These are phyloP conservation scores for Apophysomyces trapeziformis DNA, from an alignment of 371 early-diverging fungal species.

Conservation along the genomic window DNA sequence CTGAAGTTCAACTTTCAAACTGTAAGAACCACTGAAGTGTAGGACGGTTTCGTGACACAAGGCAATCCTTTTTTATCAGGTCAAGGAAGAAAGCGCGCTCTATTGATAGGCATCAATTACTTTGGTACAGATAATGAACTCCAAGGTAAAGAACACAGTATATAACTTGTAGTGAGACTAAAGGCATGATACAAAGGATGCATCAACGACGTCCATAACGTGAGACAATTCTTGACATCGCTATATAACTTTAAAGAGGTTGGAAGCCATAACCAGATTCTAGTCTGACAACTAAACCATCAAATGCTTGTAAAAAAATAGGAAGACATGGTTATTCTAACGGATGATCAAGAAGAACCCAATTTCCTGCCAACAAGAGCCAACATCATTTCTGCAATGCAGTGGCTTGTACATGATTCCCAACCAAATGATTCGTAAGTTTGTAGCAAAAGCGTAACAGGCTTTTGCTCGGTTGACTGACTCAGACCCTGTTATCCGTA, in stretches of 20 bases:
- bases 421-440: constrained; percentile 76
- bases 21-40: constrained; percentile 38
- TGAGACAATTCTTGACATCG: constrained; percentile 69
- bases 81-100: constrained; percentile 72
- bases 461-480: neutral
- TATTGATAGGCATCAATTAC: constrained; percentile 91
- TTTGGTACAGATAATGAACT: constrained; percentile 66
- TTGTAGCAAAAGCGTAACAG: neutral
- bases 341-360: constrained; percentile 78
- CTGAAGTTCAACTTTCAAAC: constrained; percentile 66
- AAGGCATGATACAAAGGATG: constrained; percentile 58
- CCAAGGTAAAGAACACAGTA: constrained; percentile 36
- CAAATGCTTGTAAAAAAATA: constrained; percentile 13
- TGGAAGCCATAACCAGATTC: neutral
- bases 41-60: constrained; percentile 3
- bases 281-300: neutral
- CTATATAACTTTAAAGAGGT: constrained; percentile 66
- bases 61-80: constrained; percentile 22
- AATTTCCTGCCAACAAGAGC: constrained; percentile 72
- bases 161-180: neutral
- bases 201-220: constrained; percentile 88
- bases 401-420: constrained; percentile 86
- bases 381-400: constrained; percentile 85
- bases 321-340: constrained; percentile 76
- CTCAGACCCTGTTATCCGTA: neutral